phyloP scores from a whole-genome alignment of 1,284 basidiomycete species.

The Cystobasidium pallidum region DNA sequence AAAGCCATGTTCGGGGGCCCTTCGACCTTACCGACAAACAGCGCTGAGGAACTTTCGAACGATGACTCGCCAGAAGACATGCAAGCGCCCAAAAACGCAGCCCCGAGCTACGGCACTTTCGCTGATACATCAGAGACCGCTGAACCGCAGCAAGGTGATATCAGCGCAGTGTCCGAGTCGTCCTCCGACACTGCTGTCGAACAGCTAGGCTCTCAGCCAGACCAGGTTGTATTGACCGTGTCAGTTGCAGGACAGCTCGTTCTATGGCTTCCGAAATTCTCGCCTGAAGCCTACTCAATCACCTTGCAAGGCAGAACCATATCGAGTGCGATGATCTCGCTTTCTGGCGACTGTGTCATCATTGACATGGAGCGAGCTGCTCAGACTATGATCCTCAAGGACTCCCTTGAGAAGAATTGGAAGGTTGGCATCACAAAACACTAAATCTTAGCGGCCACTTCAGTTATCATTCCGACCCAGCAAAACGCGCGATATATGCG shows the following conservation, averaged over 20 bases:
- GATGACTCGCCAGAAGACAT: background rate
- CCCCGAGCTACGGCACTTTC: constrained; percentile 14
- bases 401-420: background rate
- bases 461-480: background rate
- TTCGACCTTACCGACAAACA: background rate
- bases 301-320: constrained; percentile 5
- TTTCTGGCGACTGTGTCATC: background rate
- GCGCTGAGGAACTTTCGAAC: background rate
- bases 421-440: background rate
- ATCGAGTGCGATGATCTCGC: background rate
- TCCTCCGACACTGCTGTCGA: background rate
- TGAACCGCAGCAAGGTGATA: background rate
- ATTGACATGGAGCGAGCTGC: constrained; percentile 15
- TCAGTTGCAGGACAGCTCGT: constrained; percentile 15
- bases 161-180: constrained; percentile 6
- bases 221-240: background rate
- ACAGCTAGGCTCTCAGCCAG: background rate
- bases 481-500: no score
- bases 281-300: background rate
- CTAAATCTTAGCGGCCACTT: background rate
- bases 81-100: background rate
- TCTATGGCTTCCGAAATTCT: background rate
- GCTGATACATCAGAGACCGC: background rate
- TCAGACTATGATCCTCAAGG: background rate
- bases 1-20: constrained; percentile 16